Percentiles rank a stretch among this genome's conserved stretches.
Evolutionary conservation across 2,329 filamentous ascomycete genomes (phyloP).

Genomic region (Periconia sp.): DNA sequence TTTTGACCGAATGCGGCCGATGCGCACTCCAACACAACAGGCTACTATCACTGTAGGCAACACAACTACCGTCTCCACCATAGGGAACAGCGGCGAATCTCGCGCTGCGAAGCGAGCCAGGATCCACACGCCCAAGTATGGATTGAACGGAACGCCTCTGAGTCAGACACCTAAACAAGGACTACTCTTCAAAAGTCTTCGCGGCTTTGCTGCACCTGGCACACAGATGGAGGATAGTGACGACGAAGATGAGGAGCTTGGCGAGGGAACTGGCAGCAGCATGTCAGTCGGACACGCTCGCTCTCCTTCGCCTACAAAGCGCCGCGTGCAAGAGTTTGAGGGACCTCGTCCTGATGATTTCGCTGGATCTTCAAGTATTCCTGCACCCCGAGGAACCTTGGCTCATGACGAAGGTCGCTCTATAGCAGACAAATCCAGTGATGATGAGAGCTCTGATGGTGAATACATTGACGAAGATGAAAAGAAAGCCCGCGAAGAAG

Average conservation of each 20-base stretch:
- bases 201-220: constrained; percentile 59
- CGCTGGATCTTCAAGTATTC: constrained; percentile 16
- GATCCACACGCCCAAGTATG: constrained; percentile 45
- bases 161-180: constrained; percentile 30
- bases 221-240: constrained; percentile 42
- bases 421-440: constrained; percentile 3
- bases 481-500: constrained; percentile 55
- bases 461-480: constrained; percentile 59
- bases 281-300: constrained; percentile 15
- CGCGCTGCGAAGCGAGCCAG: constrained; percentile 52
- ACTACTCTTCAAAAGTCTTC: constrained; percentile 50
- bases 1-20: constrained; percentile 66
- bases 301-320: constrained; percentile 20
- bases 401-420: constrained; percentile 6
- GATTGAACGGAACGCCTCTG: constrained; percentile 28
- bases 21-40: constrained; percentile 62
- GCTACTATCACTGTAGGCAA: constrained; percentile 77
- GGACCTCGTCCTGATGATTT: constrained; percentile 18
- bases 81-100: constrained; percentile 54
- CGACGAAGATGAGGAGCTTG: constrained; percentile 34
- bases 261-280: constrained; percentile 29
- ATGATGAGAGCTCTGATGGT: constrained; percentile 36
- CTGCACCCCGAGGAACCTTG: neutral
- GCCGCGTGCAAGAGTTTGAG: constrained; percentile 11
- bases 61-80: constrained; percentile 64